Percentiles rank a stretch among this genome's conserved stretches.
Evolutionary conservation across 768 basidiomycete species (phyloP).

Genomic region (Calocera viscosa): DNA sequence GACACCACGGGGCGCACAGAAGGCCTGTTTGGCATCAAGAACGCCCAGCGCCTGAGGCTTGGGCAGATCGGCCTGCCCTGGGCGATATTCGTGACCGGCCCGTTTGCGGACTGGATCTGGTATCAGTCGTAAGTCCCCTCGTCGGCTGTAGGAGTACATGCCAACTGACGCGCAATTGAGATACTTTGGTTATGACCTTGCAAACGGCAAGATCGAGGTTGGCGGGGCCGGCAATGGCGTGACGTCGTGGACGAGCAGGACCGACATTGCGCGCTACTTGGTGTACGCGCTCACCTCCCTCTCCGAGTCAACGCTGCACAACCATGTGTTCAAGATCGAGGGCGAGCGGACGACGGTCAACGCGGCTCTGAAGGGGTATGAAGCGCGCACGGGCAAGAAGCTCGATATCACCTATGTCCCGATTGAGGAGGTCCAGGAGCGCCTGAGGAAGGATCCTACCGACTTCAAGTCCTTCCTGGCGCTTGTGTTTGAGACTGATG

Average conservation of each 20-base stretch:
- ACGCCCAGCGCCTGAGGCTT: neutral
- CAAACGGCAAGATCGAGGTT: no score
- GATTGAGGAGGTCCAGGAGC: conserved; percentile 11
- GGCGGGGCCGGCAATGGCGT: no score
- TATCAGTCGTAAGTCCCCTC: neutral
- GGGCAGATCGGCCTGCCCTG: conserved; percentile 16
- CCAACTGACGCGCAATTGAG: no score
- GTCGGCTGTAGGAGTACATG: neutral
- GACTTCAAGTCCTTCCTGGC: neutral
- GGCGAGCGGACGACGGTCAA: conserved; percentile 10
- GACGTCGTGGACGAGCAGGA: conserved; percentile 13
- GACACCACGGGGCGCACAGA: neutral
- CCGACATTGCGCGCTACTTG: conserved; percentile 19
- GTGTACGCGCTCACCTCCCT: conserved; percentile 17
- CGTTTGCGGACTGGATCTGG: conserved; percentile 12
- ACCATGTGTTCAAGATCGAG: neutral
- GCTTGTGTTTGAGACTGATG: neutral
- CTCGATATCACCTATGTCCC: conserved; percentile 11
- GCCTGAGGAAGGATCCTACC: neutral
- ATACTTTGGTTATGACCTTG: neutral
- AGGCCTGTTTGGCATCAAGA: neutral
- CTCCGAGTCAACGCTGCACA: conserved; percentile 10
- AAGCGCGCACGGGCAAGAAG: conserved; percentile 15
- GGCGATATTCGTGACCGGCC: conserved; percentile 16
- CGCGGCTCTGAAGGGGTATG: conserved; percentile 13